Evolutionary conservation across 2,329 filamentous ascomycete genomes (phyloP), one percentile per base, ranked within the genome.

Genomic region (Ceratocystis papillata): DNA sequence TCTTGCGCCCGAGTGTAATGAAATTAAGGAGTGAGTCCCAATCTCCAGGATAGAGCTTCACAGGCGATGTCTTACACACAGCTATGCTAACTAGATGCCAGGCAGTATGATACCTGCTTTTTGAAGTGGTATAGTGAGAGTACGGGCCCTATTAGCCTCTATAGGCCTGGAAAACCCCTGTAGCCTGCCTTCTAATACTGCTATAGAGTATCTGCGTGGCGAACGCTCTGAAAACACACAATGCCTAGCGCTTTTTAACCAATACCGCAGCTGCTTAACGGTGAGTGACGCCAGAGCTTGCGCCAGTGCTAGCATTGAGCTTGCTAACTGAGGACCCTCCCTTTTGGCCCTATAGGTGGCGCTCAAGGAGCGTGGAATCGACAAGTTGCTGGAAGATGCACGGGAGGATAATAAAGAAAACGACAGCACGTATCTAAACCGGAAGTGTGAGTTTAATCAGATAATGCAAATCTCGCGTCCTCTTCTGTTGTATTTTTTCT

Each of bases 71-170:
- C 44, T 20, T 25, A 28, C 41, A 46, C 48, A n/a, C 45, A 41
- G 10, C 37, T 12, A 41, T 41, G 25, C 41, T 53, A 33, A 48
- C 33, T 6, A n/a, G 55, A 37, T 37, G 59, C 22, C 53, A 96
- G 92, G 75, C 89, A 87, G 72, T 99, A 99, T 74, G 94, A 99
- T 76, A 92, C 88, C 64, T 99, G 94, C 78, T 99, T 99, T 75
- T 79, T 99, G 70, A 97, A 96, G 78, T 99, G 94, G 94, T 99
- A 99, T 76, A 96, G 92, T 74, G 94, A 99, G 77, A 97, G 94
- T 96, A 80, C 67, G 87, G 53, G 15, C 22, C 28, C 15, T 7
- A 4, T 25, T 30, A 28, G 25, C n/a, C 50, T 15, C 20, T 25
- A 15, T 25, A 22, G 12, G 17, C 50, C 22, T 25, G 10, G 22